These are phyloP conservation scores for Solanum okadae DNA, from an alignment of 257 asterid genomes.

Conservation along the genomic window DNA sequence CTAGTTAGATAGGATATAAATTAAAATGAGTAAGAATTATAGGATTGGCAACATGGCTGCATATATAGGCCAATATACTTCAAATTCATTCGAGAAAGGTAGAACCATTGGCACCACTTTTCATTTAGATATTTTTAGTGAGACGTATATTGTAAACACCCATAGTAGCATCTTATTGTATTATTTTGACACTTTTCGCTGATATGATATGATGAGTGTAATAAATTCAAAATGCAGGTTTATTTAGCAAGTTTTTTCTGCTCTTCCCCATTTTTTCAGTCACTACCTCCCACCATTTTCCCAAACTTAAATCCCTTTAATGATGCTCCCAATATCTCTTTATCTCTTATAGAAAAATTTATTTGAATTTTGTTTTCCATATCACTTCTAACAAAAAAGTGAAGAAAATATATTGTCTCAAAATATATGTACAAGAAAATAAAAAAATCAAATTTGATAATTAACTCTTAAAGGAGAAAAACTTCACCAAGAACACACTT, in stretches of 20 bases:
- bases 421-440: not conserved
- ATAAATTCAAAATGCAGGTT: not conserved
- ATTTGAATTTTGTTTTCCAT: not conserved
- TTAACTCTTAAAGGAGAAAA: not conserved
- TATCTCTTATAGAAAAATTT: not conserved
- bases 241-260: not conserved
- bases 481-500: not conserved
- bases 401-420: not conserved
- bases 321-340: not conserved
- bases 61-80: not conserved
- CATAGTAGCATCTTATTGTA: not conserved
- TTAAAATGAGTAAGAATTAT: not conserved
- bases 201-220: not conserved
- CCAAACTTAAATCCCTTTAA: not conserved
- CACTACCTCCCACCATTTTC: not conserved
- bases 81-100: not conserved
- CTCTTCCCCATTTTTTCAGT: not conserved
- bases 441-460: not conserved
- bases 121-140: no score
- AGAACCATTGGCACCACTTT: not conserved
- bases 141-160: no score
- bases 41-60: not conserved
- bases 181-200: not conserved
- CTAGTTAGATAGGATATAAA: not conserved
- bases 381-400: not conserved